Conservation (phyloP, 2,329 filamentous ascomycete genomes). For the Fusarium sp. region DNA sequence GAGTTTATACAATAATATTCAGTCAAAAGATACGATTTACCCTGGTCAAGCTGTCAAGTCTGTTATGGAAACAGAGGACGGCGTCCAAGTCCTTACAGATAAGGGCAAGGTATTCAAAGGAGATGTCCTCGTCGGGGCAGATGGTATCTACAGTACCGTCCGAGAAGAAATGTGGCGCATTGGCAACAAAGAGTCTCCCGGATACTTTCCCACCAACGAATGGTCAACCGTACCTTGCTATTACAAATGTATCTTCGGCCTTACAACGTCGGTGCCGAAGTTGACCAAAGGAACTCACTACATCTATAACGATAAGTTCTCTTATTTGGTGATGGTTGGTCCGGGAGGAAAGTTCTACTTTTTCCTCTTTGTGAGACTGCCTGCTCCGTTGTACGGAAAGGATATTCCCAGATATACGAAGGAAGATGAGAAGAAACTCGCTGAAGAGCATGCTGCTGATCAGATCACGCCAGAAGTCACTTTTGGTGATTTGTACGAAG, state of each 20-base stretch:
- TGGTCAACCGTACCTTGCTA: slow-evolving; percentile 19
- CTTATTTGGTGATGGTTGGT: not conserved
- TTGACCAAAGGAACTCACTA: not conserved
- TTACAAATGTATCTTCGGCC: slow-evolving; percentile 20
- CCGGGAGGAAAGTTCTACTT: slow-evolving; percentile 9
- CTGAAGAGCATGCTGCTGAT: not conserved
- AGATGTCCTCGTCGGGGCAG: slow-evolving; percentile 53
- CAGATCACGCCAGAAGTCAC: not conserved
- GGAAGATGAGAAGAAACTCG: not conserved
- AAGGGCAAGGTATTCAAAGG: slow-evolving; percentile 42
- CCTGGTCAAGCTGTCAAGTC: slow-evolving; percentile 26
- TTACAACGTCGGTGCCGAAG: not conserved
- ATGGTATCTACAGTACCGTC: slow-evolving; percentile 55
- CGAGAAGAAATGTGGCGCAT: slow-evolving; percentile 48
- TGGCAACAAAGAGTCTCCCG: not conserved
- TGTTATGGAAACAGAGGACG: not conserved
- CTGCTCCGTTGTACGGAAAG: accelerated
- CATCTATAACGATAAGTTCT: not conserved
- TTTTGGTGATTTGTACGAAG: not conserved
- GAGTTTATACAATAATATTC: slow-evolving; percentile 49
- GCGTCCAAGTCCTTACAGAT: not conserved
- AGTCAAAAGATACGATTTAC: slow-evolving; percentile 43
- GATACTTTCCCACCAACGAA: slow-evolving; percentile 18
- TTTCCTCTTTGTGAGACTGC: slow-evolving; percentile 2
- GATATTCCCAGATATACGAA: not conserved